Evolutionary conservation across 2,329 filamentous ascomycete species (phyloP).

Genomic region (Xylaria sp.): DNA sequence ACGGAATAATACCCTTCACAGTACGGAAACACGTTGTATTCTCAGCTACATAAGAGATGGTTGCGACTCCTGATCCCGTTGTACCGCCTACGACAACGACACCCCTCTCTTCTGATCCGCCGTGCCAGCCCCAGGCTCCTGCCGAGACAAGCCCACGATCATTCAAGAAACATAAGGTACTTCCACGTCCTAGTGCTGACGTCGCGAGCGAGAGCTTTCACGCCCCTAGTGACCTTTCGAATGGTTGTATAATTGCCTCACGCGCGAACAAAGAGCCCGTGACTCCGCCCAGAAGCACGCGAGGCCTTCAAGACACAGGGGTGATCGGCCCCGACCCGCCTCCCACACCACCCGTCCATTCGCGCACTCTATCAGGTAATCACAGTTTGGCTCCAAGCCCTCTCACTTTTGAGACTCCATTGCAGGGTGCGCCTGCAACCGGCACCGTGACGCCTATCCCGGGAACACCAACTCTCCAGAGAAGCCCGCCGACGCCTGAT

Average conservation of each 20-base stretch:
- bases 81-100: conserved; percentile 26
- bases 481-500: conserved; percentile 69
- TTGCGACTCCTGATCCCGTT: conserved; percentile 28
- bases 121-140: conserved; percentile 24
- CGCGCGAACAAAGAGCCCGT: conserved; percentile 33
- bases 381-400: conserved; percentile 41
- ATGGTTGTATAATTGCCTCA: conserved; percentile 28
- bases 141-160: conserved; percentile 26
- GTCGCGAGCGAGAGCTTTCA: conserved; percentile 11
- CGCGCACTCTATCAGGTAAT: conserved; percentile 51
- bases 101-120: conserved; percentile 30
- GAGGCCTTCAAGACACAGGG: conserved; percentile 37
- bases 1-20: neutral
- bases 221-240: conserved; percentile 26
- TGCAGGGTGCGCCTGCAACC: conserved; percentile 35
- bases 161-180: conserved; percentile 37
- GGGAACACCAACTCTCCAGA: conserved; percentile 59
- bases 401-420: conserved; percentile 35
- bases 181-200: conserved; percentile 35
- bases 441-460: conserved; percentile 37
- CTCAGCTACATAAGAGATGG: conserved; percentile 23
- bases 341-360: conserved; percentile 59
- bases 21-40: neutral
- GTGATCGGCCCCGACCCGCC: conserved; percentile 48
- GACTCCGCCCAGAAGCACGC: conserved; percentile 38